Conservation (phyloP, 805 yeast genomes). For the Lipomyces spencermartinsiae region DNA sequence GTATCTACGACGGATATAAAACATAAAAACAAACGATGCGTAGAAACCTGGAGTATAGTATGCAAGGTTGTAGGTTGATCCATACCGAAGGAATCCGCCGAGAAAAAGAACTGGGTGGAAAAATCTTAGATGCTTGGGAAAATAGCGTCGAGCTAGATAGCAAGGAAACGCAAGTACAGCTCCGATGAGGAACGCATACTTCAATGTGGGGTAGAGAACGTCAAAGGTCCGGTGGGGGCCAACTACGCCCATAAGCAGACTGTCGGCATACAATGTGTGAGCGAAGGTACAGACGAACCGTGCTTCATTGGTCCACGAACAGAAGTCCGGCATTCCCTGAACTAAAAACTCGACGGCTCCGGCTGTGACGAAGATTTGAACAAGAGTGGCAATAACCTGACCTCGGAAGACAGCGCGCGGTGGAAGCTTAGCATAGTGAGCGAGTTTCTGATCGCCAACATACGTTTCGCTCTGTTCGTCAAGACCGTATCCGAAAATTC, state of each 20-base stretch:
- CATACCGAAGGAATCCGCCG: constrained; percentile 42
- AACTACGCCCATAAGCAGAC: constrained; percentile 67
- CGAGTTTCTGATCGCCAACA: constrained; percentile 64
- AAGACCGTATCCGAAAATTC: constrained; percentile 63
- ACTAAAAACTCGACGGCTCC: constrained; percentile 49
- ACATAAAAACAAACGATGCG: constrained; percentile 12
- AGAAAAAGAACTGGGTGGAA: constrained; percentile 71
- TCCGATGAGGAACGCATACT: constrained; percentile 67
- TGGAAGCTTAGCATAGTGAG: constrained; percentile 67
- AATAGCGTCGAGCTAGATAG: constrained; percentile 50
- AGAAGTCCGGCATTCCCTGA: constrained; percentile 48
- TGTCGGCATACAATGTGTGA: constrained; percentile 58
- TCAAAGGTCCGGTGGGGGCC: constrained; percentile 67
- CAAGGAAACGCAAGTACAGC: constrained; percentile 53
- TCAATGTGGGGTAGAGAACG: constrained; percentile 58
- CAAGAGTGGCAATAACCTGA: constrained; percentile 55
- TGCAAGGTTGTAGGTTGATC: constrained; percentile 23
- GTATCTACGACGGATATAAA: constrained; percentile 11
- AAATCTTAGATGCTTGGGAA: constrained; percentile 46
- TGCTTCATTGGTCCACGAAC: constrained; percentile 52
- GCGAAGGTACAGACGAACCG: constrained; percentile 57
- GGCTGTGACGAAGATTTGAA: constrained; percentile 51
- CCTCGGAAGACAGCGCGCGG: constrained; percentile 65
- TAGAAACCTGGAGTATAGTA: constrained; percentile 26
- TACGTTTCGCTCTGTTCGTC: constrained; percentile 60